Conservation (phyloP, 2,329 filamentous ascomycete genomes). For the Rutstroemia sp. region DNA sequence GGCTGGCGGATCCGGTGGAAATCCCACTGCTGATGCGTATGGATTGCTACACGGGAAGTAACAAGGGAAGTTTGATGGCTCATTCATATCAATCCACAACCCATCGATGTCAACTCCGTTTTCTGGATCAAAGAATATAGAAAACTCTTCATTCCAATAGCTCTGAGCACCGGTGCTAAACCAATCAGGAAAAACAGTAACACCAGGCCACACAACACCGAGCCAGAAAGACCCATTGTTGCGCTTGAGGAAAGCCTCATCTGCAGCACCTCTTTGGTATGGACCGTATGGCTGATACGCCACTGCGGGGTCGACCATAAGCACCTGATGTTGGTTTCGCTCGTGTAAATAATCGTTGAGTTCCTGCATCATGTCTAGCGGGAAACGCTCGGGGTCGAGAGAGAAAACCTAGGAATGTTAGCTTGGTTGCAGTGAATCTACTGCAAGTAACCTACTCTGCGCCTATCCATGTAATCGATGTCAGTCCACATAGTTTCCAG, state of each 20-base stretch:
- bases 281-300: constrained; percentile 44
- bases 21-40: constrained; percentile 34
- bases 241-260: constrained; percentile 40
- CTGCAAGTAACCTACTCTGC: constrained; percentile 31
- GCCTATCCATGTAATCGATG: constrained; percentile 51
- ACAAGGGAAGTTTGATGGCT: constrained; percentile 44
- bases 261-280: constrained; percentile 44
- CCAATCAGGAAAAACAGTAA: constrained; percentile 70
- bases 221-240: constrained; percentile 55
- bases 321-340: constrained; percentile 60
- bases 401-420: constrained; percentile 44
- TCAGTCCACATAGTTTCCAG: constrained; percentile 65
- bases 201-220: constrained; percentile 72
- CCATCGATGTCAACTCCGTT: constrained; percentile 68
- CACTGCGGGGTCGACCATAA: constrained; percentile 71
- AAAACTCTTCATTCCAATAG: constrained; percentile 67
- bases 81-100: constrained; percentile 70
- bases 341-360: constrained; percentile 59
- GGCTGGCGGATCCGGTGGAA: constrained; percentile 54
- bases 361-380: constrained; percentile 53
- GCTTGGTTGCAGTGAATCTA: not conserved
- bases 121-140: constrained; percentile 53
- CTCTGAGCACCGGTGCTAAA: constrained; percentile 55
- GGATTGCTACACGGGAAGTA: constrained; percentile 46
- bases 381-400: constrained; percentile 56